Evolutionary conservation across 495 filamentous ascomycete genomes (phyloP), one percentile per base, ranked within the genome.

Genomic region (Penicillium desertorum): DNA sequence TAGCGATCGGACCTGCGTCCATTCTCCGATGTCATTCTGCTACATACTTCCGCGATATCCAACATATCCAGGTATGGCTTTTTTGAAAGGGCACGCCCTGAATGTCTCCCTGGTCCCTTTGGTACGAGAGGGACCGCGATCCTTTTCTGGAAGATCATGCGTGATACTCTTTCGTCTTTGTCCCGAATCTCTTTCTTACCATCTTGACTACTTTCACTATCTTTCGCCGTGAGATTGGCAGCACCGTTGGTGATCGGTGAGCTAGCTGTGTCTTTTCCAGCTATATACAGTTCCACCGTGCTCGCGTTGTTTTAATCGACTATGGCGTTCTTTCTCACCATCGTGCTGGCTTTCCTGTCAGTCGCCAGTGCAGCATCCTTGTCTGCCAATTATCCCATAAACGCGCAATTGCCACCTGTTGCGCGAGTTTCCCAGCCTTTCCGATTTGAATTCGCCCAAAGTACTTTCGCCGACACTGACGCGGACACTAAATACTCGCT

Each of bases 341-440:
- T 70, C 25, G 36, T 72, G 32, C 54, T 78, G 62, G 58, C 62
- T 32, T 54, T 79, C 17, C 50, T 76, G 25, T 61, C 69, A 49
- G 59, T 57, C 32, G 74, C 76, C 17, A 59, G 65, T 48, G 83
- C 82, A 44, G 62, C 62, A 68, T 65, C 46, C 77, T 80, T 51
- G 58, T 67, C 53, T 23, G 74, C 86, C 48, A 81, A 81, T 36
- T 87, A 90, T 50, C 88, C 88, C 0, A 78, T 92, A 60, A 91
- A 91, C 68, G 79, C 88, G 5, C 89, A 94, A 65, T 78, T 91
- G 11, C 89, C 89, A 37, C 87, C 87, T 4, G 85, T 91, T 50
- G 90, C 88, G 4, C 82, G 87, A 52, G 76, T 86, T 6, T 80
- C 78, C 9, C 60, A 87, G 59, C 74, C 78, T 0, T 92, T 87